A percentile compares a stretch with the other conserved stretches of the same genome.
phyloP scores from a whole-genome alignment of 805 yeast species.

The Candida tallmaniae region DNA sequence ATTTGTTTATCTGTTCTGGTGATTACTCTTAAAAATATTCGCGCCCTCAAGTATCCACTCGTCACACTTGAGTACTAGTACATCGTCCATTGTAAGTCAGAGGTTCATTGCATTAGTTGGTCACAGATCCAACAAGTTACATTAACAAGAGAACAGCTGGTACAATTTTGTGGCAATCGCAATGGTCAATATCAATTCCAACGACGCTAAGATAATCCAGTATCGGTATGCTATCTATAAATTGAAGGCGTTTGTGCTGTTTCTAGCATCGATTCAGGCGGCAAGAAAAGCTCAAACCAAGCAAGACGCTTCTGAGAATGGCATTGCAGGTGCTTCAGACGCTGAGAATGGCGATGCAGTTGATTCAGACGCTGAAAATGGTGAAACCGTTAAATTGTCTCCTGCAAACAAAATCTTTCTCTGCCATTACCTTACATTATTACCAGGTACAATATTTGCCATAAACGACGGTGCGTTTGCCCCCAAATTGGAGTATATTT shows the following conservation, averaged over 20 bases:
- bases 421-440: slow-evolving; percentile 31
- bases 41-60: too few species aligned
- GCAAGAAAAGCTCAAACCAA: background rate
- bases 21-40: too few species aligned
- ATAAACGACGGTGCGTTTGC: slow-evolving; percentile 32
- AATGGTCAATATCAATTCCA: slow-evolving; percentile 22
- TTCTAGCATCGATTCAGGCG: slow-evolving; percentile 17
- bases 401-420: slow-evolving; percentile 8
- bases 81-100: too few species aligned
- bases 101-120: too few species aligned
- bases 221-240: slow-evolving; percentile 52
- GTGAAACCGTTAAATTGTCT: background rate
- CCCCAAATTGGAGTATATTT: slow-evolving; percentile 22
- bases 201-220: slow-evolving; percentile 56
- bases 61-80: too few species aligned
- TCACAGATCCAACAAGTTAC: too few species aligned
- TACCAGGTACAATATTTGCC: slow-evolving; percentile 29
- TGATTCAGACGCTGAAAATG: background rate
- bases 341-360: background rate
- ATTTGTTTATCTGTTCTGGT: too few species aligned
- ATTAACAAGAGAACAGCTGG: too few species aligned
- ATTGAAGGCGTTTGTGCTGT: slow-evolving; percentile 32
- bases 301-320: background rate
- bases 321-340: background rate
- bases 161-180: too few species aligned